Evolutionary conservation across 2,329 filamentous ascomycete genomes (phyloP).

Genomic region (Cordyceps javanica): DNA sequence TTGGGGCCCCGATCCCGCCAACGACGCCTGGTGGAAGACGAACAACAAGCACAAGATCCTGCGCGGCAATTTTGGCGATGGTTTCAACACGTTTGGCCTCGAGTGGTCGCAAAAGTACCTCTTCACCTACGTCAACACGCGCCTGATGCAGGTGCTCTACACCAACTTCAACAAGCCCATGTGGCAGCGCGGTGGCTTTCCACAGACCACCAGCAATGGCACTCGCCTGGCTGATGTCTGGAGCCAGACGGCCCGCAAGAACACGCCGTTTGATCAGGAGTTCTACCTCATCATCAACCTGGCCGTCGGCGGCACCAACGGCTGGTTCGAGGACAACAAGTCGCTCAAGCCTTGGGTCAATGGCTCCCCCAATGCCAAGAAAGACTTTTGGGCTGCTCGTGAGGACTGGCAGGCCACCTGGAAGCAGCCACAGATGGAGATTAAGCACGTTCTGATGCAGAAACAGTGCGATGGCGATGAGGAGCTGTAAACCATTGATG

Average conservation of each 20-base stretch:
- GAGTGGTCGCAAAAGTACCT: conserved; percentile 87
- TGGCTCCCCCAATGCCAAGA: conserved; percentile 55
- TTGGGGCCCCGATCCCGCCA: conserved; percentile 67
- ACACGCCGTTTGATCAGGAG: conserved; percentile 67
- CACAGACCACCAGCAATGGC: conserved; percentile 56
- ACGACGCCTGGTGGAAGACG: conserved; percentile 78
- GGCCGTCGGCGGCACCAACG: conserved; percentile 71
- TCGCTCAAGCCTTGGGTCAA: conserved; percentile 77
- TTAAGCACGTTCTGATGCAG: conserved; percentile 66
- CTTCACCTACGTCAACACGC: conserved; percentile 79
- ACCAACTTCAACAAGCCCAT: conserved; percentile 64
- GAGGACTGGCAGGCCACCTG: conserved; percentile 65
- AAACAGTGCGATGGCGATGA: conserved; percentile 61
- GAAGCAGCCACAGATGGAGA: conserved; percentile 60
- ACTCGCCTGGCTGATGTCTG: conserved; percentile 59
- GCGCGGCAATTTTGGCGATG: conserved; percentile 64
- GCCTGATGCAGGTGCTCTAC: conserved; percentile 74
- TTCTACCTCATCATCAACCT: conserved; percentile 75
- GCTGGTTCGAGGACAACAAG: conserved; percentile 73
- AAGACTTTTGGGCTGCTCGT: conserved; percentile 69
- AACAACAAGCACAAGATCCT: conserved; percentile 70
- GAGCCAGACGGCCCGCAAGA: conserved; percentile 51
- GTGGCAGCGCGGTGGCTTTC: conserved; percentile 64
- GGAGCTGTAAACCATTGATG: conserved; percentile 32
- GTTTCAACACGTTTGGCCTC: conserved; percentile 71